phyloP scores from a whole-genome alignment of 306 rosid genomes.

The Acacia confusa region DNA sequence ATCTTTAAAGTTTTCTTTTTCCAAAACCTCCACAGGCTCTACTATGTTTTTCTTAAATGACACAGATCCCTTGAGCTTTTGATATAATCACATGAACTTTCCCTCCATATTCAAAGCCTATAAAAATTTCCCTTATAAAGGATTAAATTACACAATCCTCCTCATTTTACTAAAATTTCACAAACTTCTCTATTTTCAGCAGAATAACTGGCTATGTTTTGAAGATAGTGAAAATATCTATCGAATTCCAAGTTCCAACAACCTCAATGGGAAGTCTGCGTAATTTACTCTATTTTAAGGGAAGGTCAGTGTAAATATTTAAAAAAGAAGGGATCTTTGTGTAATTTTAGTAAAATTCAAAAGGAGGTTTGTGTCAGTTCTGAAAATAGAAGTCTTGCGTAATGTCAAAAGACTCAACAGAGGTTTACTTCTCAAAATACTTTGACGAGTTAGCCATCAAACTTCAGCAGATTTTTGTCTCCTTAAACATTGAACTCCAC shows the following conservation, averaged over 20 bases:
- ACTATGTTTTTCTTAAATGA: too few species aligned
- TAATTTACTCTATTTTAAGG: background rate
- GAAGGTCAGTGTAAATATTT: background rate
- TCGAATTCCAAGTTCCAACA: background rate
- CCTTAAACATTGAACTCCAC: slow-evolving; percentile 19
- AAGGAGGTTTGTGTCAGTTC: background rate
- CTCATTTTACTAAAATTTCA: background rate
- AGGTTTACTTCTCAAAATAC: background rate
- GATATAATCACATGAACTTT: background rate
- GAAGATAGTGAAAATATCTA: too few species aligned
- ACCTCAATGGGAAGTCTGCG: background rate
- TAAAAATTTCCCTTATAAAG: background rate
- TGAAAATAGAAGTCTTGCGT: background rate
- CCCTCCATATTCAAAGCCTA: background rate
- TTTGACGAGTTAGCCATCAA: background rate
- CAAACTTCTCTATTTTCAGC: background rate
- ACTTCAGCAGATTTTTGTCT: background rate
- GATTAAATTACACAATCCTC: background rate
- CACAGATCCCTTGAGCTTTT: background rate
- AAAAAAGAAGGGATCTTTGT: background rate
- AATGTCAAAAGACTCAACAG: background rate
- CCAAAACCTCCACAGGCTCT: background rate
- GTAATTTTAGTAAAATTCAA: background rate
- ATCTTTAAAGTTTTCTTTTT: background rate
- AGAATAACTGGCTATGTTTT: background rate